Conservation (phyloP, 2,329 filamentous ascomycete genomes). For the Leptographium wingfieldii region DNA sequence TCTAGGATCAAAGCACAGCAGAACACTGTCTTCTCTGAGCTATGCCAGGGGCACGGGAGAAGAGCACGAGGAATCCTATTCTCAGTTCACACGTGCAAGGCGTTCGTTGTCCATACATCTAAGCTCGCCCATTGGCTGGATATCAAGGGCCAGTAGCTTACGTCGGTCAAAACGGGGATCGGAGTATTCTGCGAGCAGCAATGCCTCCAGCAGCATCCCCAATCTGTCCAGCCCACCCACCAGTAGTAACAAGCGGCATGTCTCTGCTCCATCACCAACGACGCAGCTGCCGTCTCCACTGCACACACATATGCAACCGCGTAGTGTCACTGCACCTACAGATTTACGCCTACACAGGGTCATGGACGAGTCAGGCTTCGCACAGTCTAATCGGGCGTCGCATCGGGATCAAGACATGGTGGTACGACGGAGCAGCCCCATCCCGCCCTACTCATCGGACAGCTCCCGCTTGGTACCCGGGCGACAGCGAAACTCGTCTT, state of each 20-base stretch:
- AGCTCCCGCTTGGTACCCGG: slow-evolving; percentile 1
- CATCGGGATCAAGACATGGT: background rate
- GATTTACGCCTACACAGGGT: slow-evolving; percentile 12
- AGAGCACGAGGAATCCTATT: slow-evolving; percentile 8
- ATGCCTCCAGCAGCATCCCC: background rate
- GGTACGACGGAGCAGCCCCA: slow-evolving; percentile 1
- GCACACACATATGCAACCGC: slow-evolving; percentile 3
- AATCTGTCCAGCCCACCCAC: background rate
- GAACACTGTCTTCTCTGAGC: background rate
- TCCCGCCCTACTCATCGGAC: slow-evolving; percentile 3
- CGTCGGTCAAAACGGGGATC: slow-evolving; percentile 40
- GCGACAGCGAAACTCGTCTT: slow-evolving; percentile 34
- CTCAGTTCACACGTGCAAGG: slow-evolving; percentile 30
- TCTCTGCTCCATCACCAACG: slow-evolving; percentile 32
- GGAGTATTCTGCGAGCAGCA: background rate
- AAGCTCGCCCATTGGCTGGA: slow-evolving; percentile 42
- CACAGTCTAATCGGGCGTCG: slow-evolving; percentile 7
- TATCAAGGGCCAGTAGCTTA: slow-evolving; percentile 42
- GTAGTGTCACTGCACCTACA: slow-evolving; percentile 35
- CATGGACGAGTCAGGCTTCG: slow-evolving; percentile 13
- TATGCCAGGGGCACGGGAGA: background rate
- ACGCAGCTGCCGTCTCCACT: background rate
- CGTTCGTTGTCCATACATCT: slow-evolving; percentile 50
- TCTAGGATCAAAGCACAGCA: slow-evolving; percentile 1
- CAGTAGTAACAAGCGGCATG: slow-evolving; percentile 31